These are phyloP conservation scores for Urochloa ruziziensis DNA, from an alignment of 176 grass and related monocot species.

Conservation along the genomic window DNA sequence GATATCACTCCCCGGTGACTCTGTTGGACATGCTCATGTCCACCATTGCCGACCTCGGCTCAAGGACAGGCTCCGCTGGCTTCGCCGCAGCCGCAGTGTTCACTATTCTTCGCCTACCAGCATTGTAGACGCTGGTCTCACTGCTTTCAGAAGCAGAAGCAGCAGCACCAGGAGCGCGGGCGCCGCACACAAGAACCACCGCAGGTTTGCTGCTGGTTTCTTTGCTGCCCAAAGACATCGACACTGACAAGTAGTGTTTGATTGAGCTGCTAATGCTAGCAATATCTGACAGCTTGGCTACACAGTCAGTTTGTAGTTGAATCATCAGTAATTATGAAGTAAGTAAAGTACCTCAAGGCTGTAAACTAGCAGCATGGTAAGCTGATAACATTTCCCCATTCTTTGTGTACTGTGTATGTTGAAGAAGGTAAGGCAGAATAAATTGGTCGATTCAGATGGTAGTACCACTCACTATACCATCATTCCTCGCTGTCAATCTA, in stretches of 20 bases:
- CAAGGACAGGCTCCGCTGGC: constrained; percentile 37
- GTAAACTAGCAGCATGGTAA: constrained; percentile 18
- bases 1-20: constrained; percentile 25
- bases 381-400: constrained; percentile 24
- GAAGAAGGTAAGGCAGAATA: neutral
- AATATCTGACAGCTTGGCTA: neutral
- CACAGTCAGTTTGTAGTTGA: neutral
- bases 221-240: constrained; percentile 33
- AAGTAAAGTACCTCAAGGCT: neutral
- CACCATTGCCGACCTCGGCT: constrained; percentile 25
- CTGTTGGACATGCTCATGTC: neutral
- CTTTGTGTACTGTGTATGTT: constrained; percentile 13
- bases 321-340: neutral
- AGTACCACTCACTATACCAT: neutral
- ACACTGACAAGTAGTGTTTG: neutral
- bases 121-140: constrained; percentile 29
- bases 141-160: constrained; percentile 45
- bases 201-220: constrained; percentile 38
- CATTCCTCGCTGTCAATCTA: neutral
- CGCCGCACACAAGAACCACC: constrained; percentile 14
- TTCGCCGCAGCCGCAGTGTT: constrained; percentile 63
- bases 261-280: neutral
- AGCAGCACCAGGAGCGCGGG: constrained; percentile 35
- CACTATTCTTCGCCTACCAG: constrained; percentile 51
- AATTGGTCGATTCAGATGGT: neutral